These are phyloP conservation scores for Leccinum ponderosum DNA, from an alignment of 1,284 basidiomycete species.

Conservation along the genomic window DNA sequence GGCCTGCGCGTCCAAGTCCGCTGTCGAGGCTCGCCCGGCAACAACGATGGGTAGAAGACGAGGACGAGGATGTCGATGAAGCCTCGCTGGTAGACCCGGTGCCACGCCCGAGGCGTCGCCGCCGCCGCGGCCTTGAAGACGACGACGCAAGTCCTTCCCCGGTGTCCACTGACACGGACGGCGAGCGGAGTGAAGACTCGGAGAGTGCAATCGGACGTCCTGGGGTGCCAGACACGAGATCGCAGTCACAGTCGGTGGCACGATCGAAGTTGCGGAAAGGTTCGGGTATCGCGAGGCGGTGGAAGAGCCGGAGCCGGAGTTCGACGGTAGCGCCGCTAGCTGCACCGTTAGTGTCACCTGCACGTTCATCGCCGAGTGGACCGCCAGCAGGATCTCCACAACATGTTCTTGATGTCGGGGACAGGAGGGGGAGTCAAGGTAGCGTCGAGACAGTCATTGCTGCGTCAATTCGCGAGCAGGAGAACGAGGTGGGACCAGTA, in stretches of 20 bases:
- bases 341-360: conserved; percentile 34
- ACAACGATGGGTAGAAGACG: conserved; percentile 51
- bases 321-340: conserved; percentile 60
- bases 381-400: background rate
- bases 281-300: conserved; percentile 8
- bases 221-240: background rate
- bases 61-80: conserved; percentile 13
- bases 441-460: conserved; percentile 71
- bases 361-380: conserved; percentile 9
- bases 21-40: conserved; percentile 56
- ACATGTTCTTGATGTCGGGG: background rate
- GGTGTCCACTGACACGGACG: conserved; percentile 51
- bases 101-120: conserved; percentile 13
- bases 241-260: conserved; percentile 11
- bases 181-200: conserved; percentile 37
- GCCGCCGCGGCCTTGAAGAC: conserved; percentile 36
- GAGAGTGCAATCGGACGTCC: conserved; percentile 6
- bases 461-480: conserved; percentile 35
- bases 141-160: conserved; percentile 48
- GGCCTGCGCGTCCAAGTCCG: conserved; percentile 56
- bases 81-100: conserved; percentile 6
- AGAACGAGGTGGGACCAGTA: conserved; percentile 15
- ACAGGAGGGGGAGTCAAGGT: conserved; percentile 55
- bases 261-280: conserved; percentile 23
- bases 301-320: conserved; percentile 50